Base-by-base conservation (phyloP, 306 rosid species). In the Medicago arabica region DNA sequence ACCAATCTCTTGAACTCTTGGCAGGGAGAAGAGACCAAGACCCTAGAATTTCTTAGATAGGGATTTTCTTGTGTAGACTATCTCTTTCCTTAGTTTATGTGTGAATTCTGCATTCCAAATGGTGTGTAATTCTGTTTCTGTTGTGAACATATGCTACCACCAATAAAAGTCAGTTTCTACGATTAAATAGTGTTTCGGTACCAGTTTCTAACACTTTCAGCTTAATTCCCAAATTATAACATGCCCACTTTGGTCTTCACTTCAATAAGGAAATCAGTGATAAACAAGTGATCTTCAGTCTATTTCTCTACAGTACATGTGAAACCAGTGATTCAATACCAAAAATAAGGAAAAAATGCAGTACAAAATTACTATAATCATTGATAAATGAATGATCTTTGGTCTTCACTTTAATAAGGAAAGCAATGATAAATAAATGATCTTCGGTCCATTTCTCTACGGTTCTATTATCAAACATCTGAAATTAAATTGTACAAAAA, bases 401-500 rank as follows among this genome's bases (percentile, higher is more conserved):
- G 36, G 50, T 36, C 31, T 28, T 28, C 31, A 28, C 31, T 28
- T 28, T 4, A 28, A 28, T 34, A 34, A 34, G 38, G 38, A 34
- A 63, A 71, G 49, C 25, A 49, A 49, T 49, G 54, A 18, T 66
- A 66, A 7, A 73, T 34, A 31, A 79, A 71, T 6, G 19, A 63
- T 41, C 65, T 13, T 38, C 4, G 36, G 50, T 47, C 41, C 40
- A 69, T 28, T 53, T 65, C 44, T 43, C 64, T 44, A 66, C 5
- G 55, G 31, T 17, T 4, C 16, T 76, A 19, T 19, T 53, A 8
- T 10, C 10, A 34, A 54, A 54, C 61, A 18, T 54, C 23, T 23
- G 31, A 66, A 75, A 76, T 46, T 15, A 10, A 23, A 39, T 66
- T 38, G 25, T 23, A 53, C 10, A 71, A 17, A 11, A 50, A 31